phyloP scores from a whole-genome alignment of 495 filamentous ascomycete genomes.

The Parathielavia appendiculata region DNA sequence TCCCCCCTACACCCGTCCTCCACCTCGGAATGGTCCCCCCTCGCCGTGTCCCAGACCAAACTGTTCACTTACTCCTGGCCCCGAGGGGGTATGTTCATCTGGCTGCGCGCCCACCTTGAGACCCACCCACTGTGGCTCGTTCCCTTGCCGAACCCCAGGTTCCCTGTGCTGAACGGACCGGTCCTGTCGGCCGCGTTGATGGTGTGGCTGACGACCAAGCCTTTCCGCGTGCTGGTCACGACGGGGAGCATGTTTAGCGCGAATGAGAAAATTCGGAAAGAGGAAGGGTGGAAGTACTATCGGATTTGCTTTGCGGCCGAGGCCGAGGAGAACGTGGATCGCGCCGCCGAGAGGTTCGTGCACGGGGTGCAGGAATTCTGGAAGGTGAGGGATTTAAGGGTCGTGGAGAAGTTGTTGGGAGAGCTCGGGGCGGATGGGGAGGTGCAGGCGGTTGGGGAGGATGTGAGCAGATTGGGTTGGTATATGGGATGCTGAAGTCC shows the following conservation, averaged over 20 bases:
- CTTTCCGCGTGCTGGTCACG: conserved; percentile 58
- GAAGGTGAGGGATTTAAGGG: conserved; percentile 59
- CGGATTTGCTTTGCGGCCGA: conserved; percentile 86
- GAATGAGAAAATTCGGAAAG: conserved; percentile 48
- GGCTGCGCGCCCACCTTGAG: conserved; percentile 64
- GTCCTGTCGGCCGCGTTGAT: conserved; percentile 59
- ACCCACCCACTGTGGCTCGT: conserved; percentile 62
- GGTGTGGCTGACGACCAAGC: conserved; percentile 63
- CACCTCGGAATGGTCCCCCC: conserved; percentile 1
- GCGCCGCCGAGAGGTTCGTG: conserved; percentile 56
- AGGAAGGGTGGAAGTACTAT: conserved; percentile 58
- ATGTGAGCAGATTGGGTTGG: conserved; percentile 12
- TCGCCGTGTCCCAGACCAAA: conserved; percentile 59
- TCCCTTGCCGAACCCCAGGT: conserved; percentile 25
- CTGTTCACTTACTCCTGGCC: conserved; percentile 75
- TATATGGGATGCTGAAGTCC: conserved; percentile 18
- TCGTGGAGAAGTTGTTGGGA: conserved; percentile 51
- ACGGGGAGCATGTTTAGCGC: conserved; percentile 70
- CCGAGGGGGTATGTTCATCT: conserved; percentile 90
- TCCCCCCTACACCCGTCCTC: conserved; percentile 15
- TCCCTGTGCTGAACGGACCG: conserved; percentile 33
- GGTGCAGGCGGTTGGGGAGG: background rate
- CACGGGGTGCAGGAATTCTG: conserved; percentile 70
- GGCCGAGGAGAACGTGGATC: conserved; percentile 58
- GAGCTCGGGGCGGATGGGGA: conserved; percentile 13